Evolutionary conservation across 2,329 filamentous ascomycete genomes (phyloP).

Genomic region (Aspergillus udagawae): DNA sequence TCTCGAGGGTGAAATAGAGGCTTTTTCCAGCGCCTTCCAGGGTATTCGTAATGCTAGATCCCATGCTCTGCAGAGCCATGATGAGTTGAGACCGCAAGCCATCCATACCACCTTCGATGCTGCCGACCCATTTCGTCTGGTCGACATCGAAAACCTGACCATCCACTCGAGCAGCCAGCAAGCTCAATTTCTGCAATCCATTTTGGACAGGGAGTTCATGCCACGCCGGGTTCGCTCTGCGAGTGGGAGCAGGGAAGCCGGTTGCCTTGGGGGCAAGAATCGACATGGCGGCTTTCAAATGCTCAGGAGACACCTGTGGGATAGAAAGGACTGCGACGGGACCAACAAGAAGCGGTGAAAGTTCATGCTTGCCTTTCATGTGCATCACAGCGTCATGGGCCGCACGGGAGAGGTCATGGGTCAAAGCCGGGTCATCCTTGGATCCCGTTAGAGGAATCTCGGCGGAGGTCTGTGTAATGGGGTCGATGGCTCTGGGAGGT

Average conservation of each 20-base stretch:
- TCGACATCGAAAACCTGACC: slow-evolving; percentile 76
- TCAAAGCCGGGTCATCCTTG: slow-evolving; percentile 41
- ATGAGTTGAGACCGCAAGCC: slow-evolving; percentile 80
- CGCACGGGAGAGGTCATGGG: slow-evolving; percentile 56
- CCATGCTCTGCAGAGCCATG: slow-evolving; percentile 72
- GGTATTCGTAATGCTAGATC: slow-evolving; percentile 70
- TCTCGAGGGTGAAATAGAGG: slow-evolving; percentile 84
- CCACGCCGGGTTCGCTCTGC: slow-evolving; percentile 73
- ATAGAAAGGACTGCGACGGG: slow-evolving; percentile 77
- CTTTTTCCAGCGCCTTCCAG: slow-evolving; percentile 77
- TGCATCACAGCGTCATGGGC: slow-evolving; percentile 51
- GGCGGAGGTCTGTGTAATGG: slow-evolving; percentile 30
- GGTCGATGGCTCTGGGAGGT: slow-evolving; percentile 22
- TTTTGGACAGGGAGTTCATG: slow-evolving; percentile 74
- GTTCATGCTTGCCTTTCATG: slow-evolving; percentile 53
- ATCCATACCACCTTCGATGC: slow-evolving; percentile 76
- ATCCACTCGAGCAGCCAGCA: slow-evolving; percentile 84
- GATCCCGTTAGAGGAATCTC: slow-evolving; percentile 26
- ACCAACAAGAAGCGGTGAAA: slow-evolving; percentile 74
- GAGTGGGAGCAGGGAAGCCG: slow-evolving; percentile 72
- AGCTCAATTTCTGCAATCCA: slow-evolving; percentile 78
- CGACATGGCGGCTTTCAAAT: slow-evolving; percentile 75
- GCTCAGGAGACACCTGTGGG: slow-evolving; percentile 75
- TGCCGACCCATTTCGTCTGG: slow-evolving; percentile 66
- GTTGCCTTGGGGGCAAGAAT: slow-evolving; percentile 69